Evolutionary conservation across 2,329 filamentous ascomycete genomes (phyloP).

Genomic region (Calonectria hongkongensis): DNA sequence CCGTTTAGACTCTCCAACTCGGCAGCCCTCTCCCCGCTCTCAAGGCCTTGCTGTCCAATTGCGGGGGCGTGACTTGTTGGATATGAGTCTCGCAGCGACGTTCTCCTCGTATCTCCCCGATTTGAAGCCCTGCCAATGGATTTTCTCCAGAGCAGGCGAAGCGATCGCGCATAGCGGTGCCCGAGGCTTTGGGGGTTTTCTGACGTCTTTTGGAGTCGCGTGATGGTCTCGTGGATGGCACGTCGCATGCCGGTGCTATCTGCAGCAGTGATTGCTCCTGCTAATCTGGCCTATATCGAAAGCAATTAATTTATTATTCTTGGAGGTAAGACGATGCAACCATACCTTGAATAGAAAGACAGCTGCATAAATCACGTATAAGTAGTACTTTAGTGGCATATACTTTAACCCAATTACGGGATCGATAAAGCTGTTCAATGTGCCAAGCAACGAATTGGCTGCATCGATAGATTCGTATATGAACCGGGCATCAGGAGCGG

Average conservation of each 20-base stretch:
- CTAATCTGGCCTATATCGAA: constrained; percentile 68
- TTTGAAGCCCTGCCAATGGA: constrained; percentile 45
- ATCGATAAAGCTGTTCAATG: constrained; percentile 76
- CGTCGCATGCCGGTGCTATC: constrained; percentile 74
- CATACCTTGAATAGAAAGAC: constrained; percentile 79
- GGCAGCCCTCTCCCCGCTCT: constrained; percentile 51
- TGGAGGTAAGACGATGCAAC: background rate
- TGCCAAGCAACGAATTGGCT: constrained; percentile 76
- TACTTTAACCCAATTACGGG: constrained; percentile 76
- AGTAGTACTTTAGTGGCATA: constrained; percentile 78
- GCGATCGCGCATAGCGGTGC: constrained; percentile 75
- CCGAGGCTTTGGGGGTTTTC: constrained; percentile 76
- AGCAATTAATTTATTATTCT: background rate
- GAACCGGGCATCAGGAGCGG: constrained; percentile 78
- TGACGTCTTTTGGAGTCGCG: constrained; percentile 75
- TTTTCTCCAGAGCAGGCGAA: constrained; percentile 76
- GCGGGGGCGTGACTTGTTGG: constrained; percentile 7
- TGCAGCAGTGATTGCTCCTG: constrained; percentile 73
- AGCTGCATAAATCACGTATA: constrained; percentile 78
- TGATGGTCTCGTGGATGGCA: constrained; percentile 75
- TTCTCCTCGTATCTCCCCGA: constrained; percentile 24
- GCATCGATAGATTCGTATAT: constrained; percentile 80
- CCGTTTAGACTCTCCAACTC: constrained; percentile 69
- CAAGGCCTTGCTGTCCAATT: constrained; percentile 23
- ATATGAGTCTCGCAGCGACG: constrained; percentile 8